A percentile compares a stretch with the other conserved stretches of the same genome.
phyloP scores from a whole-genome alignment of 108 stramenopile genomes.

The Pseudonitzschia delicatissima region DNA sequence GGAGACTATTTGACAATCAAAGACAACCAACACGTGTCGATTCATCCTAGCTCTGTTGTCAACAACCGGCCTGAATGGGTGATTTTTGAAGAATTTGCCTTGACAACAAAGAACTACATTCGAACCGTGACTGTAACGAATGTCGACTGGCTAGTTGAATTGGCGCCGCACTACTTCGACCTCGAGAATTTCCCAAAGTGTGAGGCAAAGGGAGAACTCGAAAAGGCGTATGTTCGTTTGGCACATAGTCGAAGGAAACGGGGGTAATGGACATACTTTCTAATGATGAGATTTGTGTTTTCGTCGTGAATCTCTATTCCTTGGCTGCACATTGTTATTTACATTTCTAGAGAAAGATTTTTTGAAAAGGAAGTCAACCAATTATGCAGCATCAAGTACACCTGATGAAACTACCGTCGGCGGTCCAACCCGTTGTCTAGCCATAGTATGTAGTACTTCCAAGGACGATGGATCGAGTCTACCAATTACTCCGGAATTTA shows the following conservation, averaged over 20 bases:
- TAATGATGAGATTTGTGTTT: too few species aligned
- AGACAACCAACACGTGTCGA: constrained; percentile 95
- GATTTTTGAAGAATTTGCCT: constrained; percentile 97
- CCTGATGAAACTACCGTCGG: constrained; percentile 54
- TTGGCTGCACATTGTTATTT: too few species aligned
- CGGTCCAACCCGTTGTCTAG: constrained; percentile 55
- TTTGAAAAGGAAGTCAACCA: too few species aligned
- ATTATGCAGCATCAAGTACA: too few species aligned
- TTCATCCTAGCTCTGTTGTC: constrained; percentile 94
- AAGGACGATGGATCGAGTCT: constrained; percentile 34
- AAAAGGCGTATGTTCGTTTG: constrained; percentile 70
- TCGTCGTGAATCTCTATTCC: neutral
- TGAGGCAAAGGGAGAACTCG: constrained; percentile 85
- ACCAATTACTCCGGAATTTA: constrained; percentile 60
- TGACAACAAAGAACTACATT: constrained; percentile 97
- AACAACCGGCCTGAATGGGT: constrained; percentile 96
- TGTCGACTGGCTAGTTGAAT: constrained; percentile 95
- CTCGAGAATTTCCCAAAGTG: constrained; percentile 96
- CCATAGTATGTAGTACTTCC: constrained; percentile 54
- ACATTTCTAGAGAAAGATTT: too few species aligned
- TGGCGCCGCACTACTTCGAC: constrained; percentile 98
- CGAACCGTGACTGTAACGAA: constrained; percentile 92
- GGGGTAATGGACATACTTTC: neutral
- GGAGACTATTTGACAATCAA: constrained; percentile 98
- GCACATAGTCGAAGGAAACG: constrained; percentile 38